These are phyloP conservation scores for Liriodendron chinense DNA, from an alignment of 164 flowering plant genomes.

Conservation along the genomic window DNA sequence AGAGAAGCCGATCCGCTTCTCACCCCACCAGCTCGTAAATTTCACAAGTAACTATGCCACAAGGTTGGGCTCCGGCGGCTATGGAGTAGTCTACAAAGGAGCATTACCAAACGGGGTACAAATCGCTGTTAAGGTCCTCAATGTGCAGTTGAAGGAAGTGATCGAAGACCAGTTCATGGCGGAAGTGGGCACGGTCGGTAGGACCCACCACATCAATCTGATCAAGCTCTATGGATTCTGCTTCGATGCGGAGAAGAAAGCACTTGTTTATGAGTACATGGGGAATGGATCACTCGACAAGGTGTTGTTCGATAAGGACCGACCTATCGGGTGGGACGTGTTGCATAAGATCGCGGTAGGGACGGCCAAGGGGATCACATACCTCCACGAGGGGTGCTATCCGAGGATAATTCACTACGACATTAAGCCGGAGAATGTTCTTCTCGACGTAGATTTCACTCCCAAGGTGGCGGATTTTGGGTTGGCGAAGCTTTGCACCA, in stretches of 20 bases:
- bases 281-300: slow-evolving; percentile 31
- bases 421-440: slow-evolving; percentile 25
- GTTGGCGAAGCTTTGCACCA: slow-evolving; percentile 24
- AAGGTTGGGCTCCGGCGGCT: slow-evolving; percentile 27
- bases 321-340: too few species aligned
- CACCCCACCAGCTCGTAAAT: slow-evolving; percentile 17
- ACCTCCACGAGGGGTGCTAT: too few species aligned
- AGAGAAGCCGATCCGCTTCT: slow-evolving; percentile 29
- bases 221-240: slow-evolving; percentile 30
- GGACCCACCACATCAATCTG: slow-evolving; percentile 30
- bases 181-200: too few species aligned
- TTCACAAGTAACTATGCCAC: slow-evolving; percentile 16
- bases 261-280: slow-evolving; percentile 34
- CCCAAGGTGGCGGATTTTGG: slow-evolving; percentile 36
- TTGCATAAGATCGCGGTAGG: too few species aligned
- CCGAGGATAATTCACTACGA: too few species aligned
- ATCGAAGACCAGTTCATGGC: slow-evolving; percentile 22
- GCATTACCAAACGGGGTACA: slow-evolving; percentile 26
- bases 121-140: slow-evolving; percentile 32
- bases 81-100: too few species aligned
- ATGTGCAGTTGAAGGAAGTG: slow-evolving; percentile 4
- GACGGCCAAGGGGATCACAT: too few species aligned
- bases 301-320: slow-evolving; percentile 14
- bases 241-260: slow-evolving; percentile 7
- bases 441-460: slow-evolving; percentile 10